These are phyloP conservation scores for Penicillium sclerotigenum DNA, from an alignment of 2,329 filamentous ascomycete genomes.

Conservation along the genomic window DNA sequence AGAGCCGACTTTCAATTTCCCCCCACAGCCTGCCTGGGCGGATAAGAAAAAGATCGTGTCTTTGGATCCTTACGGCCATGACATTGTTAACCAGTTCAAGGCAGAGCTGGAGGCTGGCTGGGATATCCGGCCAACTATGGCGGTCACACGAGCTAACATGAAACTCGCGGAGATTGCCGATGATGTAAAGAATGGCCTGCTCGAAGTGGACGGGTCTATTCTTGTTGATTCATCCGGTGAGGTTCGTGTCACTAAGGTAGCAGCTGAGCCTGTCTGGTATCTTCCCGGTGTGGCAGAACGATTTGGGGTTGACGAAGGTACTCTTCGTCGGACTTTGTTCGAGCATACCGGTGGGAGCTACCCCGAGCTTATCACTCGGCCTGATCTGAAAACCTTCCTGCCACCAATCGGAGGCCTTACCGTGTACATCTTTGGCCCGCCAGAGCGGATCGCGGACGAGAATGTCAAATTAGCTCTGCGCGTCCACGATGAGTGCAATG, in stretches of 20 bases:
- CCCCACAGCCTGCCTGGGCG: slow-evolving; percentile 84
- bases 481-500: slow-evolving; percentile 88
- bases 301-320: slow-evolving; percentile 88
- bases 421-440: slow-evolving; percentile 95
- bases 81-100: slow-evolving; percentile 76
- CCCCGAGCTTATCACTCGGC: slow-evolving; percentile 90
- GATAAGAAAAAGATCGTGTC: slow-evolving; percentile 93
- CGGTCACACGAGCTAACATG: slow-evolving; percentile 91
- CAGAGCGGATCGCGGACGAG: slow-evolving; percentile 87
- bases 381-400: slow-evolving; percentile 91
- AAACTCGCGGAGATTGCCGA: slow-evolving; percentile 92
- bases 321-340: slow-evolving; percentile 80
- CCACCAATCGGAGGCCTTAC: slow-evolving; percentile 94
- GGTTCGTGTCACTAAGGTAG: slow-evolving; percentile 91
- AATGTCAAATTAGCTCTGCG: slow-evolving; percentile 76
- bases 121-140: slow-evolving; percentile 86
- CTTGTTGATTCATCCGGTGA: slow-evolving; percentile 84
- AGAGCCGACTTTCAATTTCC: slow-evolving; percentile 84
- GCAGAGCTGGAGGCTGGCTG: slow-evolving; percentile 66
- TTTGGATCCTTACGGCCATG: slow-evolving; percentile 92
- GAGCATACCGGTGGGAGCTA: slow-evolving; percentile 96
- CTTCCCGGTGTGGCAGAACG: slow-evolving; percentile 82
- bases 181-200: slow-evolving; percentile 73
- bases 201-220: slow-evolving; percentile 81
- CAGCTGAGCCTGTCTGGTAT: slow-evolving; percentile 92